These are phyloP conservation scores for Myxozyma geophila DNA, from an alignment of 805 yeast species.

Conservation along the genomic window DNA sequence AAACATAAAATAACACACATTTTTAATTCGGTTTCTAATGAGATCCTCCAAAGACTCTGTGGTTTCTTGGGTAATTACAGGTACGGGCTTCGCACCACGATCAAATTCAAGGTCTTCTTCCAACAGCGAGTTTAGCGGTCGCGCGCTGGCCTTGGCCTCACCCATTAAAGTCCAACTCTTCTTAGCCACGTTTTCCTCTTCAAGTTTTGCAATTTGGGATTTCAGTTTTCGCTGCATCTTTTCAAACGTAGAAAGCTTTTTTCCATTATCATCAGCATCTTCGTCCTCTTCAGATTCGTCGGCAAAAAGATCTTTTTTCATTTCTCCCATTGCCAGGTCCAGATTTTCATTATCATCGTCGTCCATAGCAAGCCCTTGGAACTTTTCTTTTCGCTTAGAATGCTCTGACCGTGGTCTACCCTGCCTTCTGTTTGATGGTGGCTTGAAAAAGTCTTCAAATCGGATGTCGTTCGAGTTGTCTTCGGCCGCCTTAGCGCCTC, in stretches of 20 bases:
- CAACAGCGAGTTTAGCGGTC: slow-evolving; percentile 83
- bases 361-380: slow-evolving; percentile 36
- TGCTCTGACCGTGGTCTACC: slow-evolving; percentile 19
- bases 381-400: slow-evolving; percentile 30
- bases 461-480: slow-evolving; percentile 43
- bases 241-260: slow-evolving; percentile 59
- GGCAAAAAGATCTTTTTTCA: slow-evolving; percentile 48
- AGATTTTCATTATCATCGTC: slow-evolving; percentile 39
- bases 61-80: slow-evolving; percentile 86
- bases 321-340: slow-evolving; percentile 43
- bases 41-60: slow-evolving; percentile 88
- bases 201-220: slow-evolving; percentile 76
- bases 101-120: slow-evolving; percentile 87
- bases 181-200: slow-evolving; percentile 84
- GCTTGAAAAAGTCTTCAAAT: slow-evolving; percentile 49
- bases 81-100: slow-evolving; percentile 92
- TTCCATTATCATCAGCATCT: slow-evolving; percentile 62
- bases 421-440: slow-evolving; percentile 40
- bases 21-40: slow-evolving; percentile 78
- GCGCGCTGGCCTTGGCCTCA: slow-evolving; percentile 77
- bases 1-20: slow-evolving; percentile 40
- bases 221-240: slow-evolving; percentile 78
- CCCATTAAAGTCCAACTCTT: slow-evolving; percentile 95
- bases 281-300: slow-evolving; percentile 60
- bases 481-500: slow-evolving; percentile 7